Evolutionary conservation across 257 asterid genomes (phyloP).

Genomic region (Nicotiana otophora): DNA sequence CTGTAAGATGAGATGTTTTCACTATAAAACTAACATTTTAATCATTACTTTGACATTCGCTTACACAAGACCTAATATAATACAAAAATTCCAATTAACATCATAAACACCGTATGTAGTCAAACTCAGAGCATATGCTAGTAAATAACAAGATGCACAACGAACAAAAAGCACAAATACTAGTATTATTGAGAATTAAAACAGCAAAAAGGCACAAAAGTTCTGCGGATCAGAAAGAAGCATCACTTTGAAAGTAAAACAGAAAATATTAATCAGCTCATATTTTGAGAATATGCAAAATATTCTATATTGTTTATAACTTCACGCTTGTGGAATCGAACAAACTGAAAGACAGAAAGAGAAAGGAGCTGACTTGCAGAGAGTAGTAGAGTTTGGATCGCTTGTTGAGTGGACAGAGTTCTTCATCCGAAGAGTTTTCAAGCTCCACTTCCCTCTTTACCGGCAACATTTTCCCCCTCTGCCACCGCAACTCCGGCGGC

Average conservation of each 20-base stretch:
- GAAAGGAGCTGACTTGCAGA: constrained; percentile 12
- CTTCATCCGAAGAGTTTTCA: constrained; percentile 40
- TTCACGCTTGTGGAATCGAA: not conserved
- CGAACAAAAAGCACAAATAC: not conserved
- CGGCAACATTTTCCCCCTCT: constrained; percentile 21
- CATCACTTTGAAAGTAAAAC: not conserved
- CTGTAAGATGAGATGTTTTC: not conserved
- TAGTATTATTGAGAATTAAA: not conserved
- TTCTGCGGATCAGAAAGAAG: not conserved
- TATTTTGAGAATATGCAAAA: too few species aligned
- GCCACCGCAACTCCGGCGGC: constrained; percentile 13
- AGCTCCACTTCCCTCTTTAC: constrained; percentile 40
- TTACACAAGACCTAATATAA: not conserved
- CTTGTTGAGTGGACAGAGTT: constrained; percentile 29
- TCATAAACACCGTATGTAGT: not conserved
- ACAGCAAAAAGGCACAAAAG: not conserved
- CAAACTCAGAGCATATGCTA: not conserved
- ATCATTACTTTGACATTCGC: not conserved
- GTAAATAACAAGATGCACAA: not conserved
- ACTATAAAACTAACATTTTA: not conserved
- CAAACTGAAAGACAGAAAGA: not conserved
- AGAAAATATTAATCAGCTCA: not conserved
- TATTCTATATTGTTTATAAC: not conserved
- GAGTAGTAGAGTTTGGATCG: constrained; percentile 32
- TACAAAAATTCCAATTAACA: not conserved